Percentiles rank a stretch among this genome's conserved stretches.
Conservation (phyloP, 2,329 filamentous ascomycete species). For the Gyromitra esculenta region DNA sequence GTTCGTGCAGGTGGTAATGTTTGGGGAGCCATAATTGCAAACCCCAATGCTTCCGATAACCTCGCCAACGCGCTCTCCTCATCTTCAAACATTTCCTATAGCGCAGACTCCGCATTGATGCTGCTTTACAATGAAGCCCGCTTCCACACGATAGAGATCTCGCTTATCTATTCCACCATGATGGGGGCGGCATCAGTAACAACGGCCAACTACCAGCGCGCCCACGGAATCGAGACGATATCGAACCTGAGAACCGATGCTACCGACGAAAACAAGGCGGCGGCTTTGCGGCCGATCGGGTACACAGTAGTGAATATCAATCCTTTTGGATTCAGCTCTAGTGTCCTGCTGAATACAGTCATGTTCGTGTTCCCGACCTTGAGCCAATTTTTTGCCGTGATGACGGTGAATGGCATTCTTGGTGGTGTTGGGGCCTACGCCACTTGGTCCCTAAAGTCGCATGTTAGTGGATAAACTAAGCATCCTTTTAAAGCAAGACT, state of each 20-base stretch:
- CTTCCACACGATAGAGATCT: conserved; percentile 59
- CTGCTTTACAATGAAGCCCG: conserved; percentile 61
- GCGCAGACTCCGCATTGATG: conserved; percentile 59
- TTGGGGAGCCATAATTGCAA: conserved; percentile 61
- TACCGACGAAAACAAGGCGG: conserved; percentile 57
- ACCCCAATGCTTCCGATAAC: conserved; percentile 59
- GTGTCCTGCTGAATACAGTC: conserved; percentile 61
- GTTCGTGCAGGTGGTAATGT: conserved; percentile 56
- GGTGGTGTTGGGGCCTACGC: conserved; percentile 45
- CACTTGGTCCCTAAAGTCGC: conserved; percentile 35
- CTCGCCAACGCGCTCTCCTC: conserved; percentile 58
- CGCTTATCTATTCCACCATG: conserved; percentile 58
- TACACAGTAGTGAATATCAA: conserved; percentile 58
- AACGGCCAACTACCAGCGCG: conserved; percentile 57
- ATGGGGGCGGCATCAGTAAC: conserved; percentile 57
- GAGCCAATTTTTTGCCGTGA: conserved; percentile 31
- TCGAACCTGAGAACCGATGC: conserved; percentile 56
- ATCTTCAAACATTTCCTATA: conserved; percentile 57
- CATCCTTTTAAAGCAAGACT: not conserved
- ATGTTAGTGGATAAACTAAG: not conserved
- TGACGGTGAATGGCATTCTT: conserved; percentile 58
- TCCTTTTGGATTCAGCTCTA: conserved; percentile 60
- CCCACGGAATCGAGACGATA: conserved; percentile 36
- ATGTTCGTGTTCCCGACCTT: conserved; percentile 56
- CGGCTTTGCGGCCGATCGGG: conserved; percentile 60